These are phyloP conservation scores for Vitis amurensis DNA, from an alignment of 164 flowering plant species.

Conservation along the genomic window DNA sequence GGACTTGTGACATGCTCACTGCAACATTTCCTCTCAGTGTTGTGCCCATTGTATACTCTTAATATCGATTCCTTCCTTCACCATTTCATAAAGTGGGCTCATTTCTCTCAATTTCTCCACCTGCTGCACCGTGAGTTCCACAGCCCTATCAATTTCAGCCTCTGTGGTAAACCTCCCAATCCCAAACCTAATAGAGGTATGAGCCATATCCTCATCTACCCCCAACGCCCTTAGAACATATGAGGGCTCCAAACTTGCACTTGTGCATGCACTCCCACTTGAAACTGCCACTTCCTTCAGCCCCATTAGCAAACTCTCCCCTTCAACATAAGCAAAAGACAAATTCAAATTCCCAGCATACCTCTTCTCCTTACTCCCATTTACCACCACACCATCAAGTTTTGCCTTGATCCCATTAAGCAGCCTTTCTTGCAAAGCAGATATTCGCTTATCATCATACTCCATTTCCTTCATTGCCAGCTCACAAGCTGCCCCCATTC, in stretches of 20 bases:
- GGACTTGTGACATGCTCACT: no score
- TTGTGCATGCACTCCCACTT: constrained; percentile 95
- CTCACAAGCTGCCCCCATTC: constrained; percentile 93
- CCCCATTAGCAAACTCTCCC: constrained; percentile 96
- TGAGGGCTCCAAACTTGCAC: constrained; percentile 95
- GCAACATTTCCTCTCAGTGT: constrained; percentile 56
- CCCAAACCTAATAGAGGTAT: constrained; percentile 93
- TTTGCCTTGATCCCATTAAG: constrained; percentile 65
- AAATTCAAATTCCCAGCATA: constrained; percentile 88
- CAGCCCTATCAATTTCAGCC: constrained; percentile 83
- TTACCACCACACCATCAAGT: constrained; percentile 81
- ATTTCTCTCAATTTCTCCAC: constrained; percentile 92
- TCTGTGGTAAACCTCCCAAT: constrained; percentile 97
- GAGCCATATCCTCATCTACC: constrained; percentile 99
- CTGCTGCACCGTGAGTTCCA: constrained; percentile 84
- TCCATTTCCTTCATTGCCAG: constrained; percentile 83
- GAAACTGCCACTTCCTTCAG: constrained; percentile 97
- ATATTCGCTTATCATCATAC: constrained; percentile 67
- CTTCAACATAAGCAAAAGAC: constrained; percentile 93
- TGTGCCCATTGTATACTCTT: constrained; percentile 94
- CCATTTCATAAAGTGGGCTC: constrained; percentile 99
- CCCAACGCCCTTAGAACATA: constrained; percentile 95
- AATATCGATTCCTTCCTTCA: constrained; percentile 88
- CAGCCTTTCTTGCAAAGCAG: constrained; percentile 61
- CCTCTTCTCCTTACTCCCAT: constrained; percentile 80